Evolutionary conservation across 306 rosid genomes (phyloP).

Genomic region (Vigna radiata): DNA sequence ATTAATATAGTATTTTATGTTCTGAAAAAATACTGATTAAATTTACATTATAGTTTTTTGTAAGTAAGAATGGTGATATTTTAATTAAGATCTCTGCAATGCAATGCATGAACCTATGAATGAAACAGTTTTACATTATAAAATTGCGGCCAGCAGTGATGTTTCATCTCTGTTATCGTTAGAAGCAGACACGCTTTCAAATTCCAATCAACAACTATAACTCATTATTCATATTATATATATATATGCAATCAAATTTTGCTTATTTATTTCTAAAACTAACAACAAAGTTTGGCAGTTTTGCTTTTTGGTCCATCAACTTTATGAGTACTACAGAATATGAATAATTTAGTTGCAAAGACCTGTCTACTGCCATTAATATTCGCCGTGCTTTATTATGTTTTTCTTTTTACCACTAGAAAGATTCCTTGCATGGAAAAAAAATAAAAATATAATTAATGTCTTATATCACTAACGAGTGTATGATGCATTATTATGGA

Average conservation of each 20-base stretch:
- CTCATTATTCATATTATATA: neutral
- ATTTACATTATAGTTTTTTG: neutral
- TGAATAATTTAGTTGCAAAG: neutral
- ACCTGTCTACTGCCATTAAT: neutral
- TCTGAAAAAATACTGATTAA: neutral
- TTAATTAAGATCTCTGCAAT: neutral
- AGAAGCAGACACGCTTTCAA: constrained; percentile 13
- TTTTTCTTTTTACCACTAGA: neutral
- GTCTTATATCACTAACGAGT: neutral
- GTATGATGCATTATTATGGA: neutral
- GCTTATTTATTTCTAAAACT: neutral
- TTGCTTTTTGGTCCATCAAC: neutral
- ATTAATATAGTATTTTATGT: neutral
- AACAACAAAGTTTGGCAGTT: constrained; percentile 8
- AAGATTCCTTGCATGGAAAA: neutral
- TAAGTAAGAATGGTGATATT: neutral
- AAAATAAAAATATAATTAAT: neutral
- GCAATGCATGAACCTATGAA: constrained; percentile 22
- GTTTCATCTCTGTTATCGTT: neutral
- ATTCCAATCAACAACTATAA: neutral
- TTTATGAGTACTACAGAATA: neutral
- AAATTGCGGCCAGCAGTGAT: constrained; percentile 19
- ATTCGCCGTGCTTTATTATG: neutral
- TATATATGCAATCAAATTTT: constrained; percentile 14
- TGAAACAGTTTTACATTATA: constrained; percentile 8